A percentile compares a stretch with the other conserved stretches of the same genome.
These are phyloP conservation scores for Zoysia pacifica DNA, from an alignment of 176 grass and related monocot genomes.

Conservation along the genomic window DNA sequence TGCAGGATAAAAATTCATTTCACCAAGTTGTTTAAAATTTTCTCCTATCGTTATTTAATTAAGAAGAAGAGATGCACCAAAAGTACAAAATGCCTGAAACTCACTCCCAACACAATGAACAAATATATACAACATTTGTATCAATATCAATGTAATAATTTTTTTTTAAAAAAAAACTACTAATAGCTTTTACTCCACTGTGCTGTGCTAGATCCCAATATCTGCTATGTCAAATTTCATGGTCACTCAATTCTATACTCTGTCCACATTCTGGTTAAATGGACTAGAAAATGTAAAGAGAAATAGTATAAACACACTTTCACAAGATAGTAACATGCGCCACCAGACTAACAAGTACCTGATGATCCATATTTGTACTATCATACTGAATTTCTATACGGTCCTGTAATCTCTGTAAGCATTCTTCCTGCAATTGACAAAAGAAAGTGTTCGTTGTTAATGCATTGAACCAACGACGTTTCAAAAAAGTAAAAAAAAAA, in stretches of 20 bases:
- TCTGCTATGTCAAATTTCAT: background rate
- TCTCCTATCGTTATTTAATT: background rate
- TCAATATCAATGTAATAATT: background rate
- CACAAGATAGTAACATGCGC: slow-evolving; percentile 12
- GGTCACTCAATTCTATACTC: background rate
- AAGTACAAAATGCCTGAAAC: background rate
- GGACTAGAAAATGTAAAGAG: background rate
- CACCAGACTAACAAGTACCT: slow-evolving; percentile 57
- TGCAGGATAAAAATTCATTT: background rate
- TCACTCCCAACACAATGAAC: background rate
- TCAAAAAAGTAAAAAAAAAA: slow-evolving; percentile 4
- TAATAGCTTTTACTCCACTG: background rate
- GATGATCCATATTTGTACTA: slow-evolving; percentile 75
- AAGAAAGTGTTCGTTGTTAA: background rate
- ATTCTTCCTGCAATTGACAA: slow-evolving; percentile 72
- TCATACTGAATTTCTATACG: slow-evolving; percentile 87
- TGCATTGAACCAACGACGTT: too few species aligned
- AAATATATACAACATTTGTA: background rate
- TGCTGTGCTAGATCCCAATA: background rate
- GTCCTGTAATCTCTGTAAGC: slow-evolving; percentile 76
- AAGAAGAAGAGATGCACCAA: background rate
- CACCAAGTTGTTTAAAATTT: background rate
- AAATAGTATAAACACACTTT: slow-evolving; percentile 11
- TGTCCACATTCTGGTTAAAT: background rate
- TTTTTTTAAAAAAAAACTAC: background rate